These are phyloP conservation scores for Gliomastix tumulicola DNA, from an alignment of 2,329 filamentous ascomycete genomes.

Conservation along the genomic window DNA sequence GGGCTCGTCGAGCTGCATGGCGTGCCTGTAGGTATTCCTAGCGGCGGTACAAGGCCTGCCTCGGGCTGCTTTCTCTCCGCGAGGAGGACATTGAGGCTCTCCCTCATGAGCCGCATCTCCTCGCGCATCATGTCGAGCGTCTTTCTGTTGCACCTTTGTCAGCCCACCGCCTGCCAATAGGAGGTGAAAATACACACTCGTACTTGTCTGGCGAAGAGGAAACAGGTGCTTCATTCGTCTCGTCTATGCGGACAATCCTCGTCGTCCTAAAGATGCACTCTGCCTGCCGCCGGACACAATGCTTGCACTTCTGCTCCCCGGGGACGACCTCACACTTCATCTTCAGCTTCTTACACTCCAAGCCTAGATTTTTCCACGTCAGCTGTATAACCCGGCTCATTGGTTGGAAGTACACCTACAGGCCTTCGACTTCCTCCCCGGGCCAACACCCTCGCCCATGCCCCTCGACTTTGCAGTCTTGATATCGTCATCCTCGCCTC, in stretches of 20 bases:
- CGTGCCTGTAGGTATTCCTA: slow-evolving; percentile 13
- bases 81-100: slow-evolving; percentile 12
- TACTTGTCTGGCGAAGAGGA: background rate
- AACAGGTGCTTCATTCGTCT: background rate
- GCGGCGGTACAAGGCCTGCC: background rate
- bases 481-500: background rate
- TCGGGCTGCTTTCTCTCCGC: slow-evolving; percentile 1
- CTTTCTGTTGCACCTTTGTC: slow-evolving; percentile 9
- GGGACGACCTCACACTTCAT: slow-evolving; percentile 3
- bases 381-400: background rate
- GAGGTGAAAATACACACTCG: background rate
- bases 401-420: background rate
- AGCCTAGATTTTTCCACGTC: background rate
- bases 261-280: slow-evolving; percentile 1
- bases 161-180: background rate
- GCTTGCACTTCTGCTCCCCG: slow-evolving; percentile 1
- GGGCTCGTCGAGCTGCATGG: slow-evolving; percentile 16
- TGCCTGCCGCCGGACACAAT: background rate
- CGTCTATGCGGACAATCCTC: background rate
- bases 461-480: background rate
- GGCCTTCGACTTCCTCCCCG: slow-evolving; percentile 1
- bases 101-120: slow-evolving; percentile 14
- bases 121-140: slow-evolving; percentile 14
- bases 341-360: slow-evolving; percentile 2
- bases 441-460: background rate